Evolutionary conservation across 2,329 filamentous ascomycete genomes (phyloP).

Genomic region (Pseudocercospora vitis): DNA sequence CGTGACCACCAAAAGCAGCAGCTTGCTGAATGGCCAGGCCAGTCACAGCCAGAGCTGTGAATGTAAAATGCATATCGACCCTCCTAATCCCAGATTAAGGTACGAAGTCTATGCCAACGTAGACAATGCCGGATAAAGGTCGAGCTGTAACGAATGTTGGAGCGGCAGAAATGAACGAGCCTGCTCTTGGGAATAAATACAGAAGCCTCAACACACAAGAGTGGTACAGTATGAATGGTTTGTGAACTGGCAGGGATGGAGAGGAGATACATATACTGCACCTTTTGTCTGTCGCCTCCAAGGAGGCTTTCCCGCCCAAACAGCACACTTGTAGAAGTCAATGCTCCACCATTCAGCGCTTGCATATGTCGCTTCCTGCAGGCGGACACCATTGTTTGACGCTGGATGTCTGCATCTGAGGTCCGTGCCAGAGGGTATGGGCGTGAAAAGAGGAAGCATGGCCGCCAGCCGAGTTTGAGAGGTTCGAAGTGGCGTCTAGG

Average conservation of each 20-base stretch:
- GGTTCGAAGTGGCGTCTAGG: conserved; percentile 18
- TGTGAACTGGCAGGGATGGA: conserved; percentile 3
- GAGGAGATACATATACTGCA: conserved; percentile 36
- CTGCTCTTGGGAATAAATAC: conserved; percentile 38
- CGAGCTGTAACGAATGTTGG: conserved; percentile 17
- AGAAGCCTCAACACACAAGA: conserved; percentile 10
- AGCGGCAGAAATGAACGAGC: conserved; percentile 50
- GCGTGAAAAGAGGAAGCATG: conserved; percentile 18
- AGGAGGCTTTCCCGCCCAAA: conserved; percentile 6
- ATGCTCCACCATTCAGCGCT: conserved; percentile 16
- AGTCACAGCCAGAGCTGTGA: conserved; percentile 20
- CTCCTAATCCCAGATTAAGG: conserved; percentile 8
- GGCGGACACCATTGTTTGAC: conserved; percentile 18
- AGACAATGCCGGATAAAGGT: neutral
- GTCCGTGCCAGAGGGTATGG: conserved; percentile 22
- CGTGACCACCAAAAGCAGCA: conserved; percentile 40
- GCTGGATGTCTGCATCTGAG: conserved; percentile 13
- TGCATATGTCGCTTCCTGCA: conserved; percentile 11
- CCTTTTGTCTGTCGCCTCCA: conserved; percentile 39
- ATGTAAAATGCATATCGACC: conserved; percentile 21
- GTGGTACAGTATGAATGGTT: conserved; percentile 13
- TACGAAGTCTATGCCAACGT: conserved; percentile 14
- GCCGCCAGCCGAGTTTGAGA: conserved; percentile 20
- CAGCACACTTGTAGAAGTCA: conserved; percentile 11
- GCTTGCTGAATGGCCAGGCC: conserved; percentile 47